Base-by-base conservation (phyloP, 441 rosid genomes). In the Manihot esculenta region DNA sequence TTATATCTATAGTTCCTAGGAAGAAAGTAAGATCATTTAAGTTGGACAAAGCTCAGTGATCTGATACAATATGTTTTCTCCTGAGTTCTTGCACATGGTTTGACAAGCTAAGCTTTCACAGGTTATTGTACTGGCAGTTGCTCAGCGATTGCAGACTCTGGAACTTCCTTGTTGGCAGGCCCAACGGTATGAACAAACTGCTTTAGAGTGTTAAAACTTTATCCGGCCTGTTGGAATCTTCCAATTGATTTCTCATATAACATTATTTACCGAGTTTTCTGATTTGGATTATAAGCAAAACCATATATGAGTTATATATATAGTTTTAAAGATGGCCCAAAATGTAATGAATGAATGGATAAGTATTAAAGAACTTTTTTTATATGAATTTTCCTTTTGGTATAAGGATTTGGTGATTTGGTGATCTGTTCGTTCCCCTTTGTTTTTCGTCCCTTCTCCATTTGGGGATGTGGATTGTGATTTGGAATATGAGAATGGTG, bases 161-260 rank as follows among this genome's bases (percentile, higher is more conserved):
- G 98, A 71, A 92, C 98, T 72, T 92, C 98, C 33, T 74, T 92
- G 84, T 71, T 92, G 82, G 86, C 93, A 13, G 93, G 98, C 66
- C 97, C 97, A 54, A 85, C 90, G 71, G 97, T 92, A 77, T 10
- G 79, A 72, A 63, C 53, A 48, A 33, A 48, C 13, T 5, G 24
- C 56, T 50, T 55, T 62, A 45, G 62, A 64, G 42, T 23, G 50
- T 50, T 55, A 61, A 51, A 66, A 50, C 14, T 35, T 59, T 44
- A 11, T 30, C 17, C 15, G 20, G 53, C 55, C 5, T 48, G 58
- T 51, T 18, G 24, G 5, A 10, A 3, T 17, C 13, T 5, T 14
- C 21, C 59, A 33, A 18, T 41, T 3, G 20, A 47, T 48, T 58
- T 69, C 21, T 60, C 2, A 44, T 57, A 5, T 33, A 4, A 27